Evolutionary conservation across 495 filamentous ascomycete species (phyloP).

Genomic region (Venustampulla echinocandica): DNA sequence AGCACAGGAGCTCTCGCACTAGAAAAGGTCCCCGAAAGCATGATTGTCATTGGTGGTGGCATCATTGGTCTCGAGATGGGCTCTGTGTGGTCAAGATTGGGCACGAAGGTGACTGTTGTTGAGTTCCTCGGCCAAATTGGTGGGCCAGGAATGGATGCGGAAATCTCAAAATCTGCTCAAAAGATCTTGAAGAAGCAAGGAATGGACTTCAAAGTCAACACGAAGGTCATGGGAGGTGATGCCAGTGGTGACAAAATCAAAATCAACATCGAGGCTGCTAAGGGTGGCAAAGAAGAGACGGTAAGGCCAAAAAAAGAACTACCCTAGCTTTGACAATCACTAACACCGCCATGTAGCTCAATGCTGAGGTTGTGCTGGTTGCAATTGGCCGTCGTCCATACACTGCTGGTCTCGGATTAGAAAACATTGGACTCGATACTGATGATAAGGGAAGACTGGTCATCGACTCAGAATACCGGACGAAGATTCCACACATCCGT

Average conservation of each 20-base stretch:
- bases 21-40: conserved; percentile 86
- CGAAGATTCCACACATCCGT: conserved; percentile 92
- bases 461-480: conserved; percentile 97
- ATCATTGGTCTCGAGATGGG: conserved; percentile 99
- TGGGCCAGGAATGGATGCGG: conserved; percentile 93
- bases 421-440: conserved; percentile 89
- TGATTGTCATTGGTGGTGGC: conserved; percentile 96
- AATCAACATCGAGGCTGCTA: conserved; percentile 81
- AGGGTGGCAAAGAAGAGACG: conserved; percentile 90
- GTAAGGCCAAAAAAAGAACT: conserved; percentile 38
- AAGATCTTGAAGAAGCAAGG: conserved; percentile 95
- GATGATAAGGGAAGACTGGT: conserved; percentile 90
- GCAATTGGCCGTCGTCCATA: conserved; percentile 95
- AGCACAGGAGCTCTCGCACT: conserved; percentile 91
- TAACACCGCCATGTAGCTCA: conserved; percentile 48
- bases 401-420: conserved; percentile 80
- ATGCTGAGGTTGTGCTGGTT: conserved; percentile 93
- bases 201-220: conserved; percentile 95
- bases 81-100: conserved; percentile 92
- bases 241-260: conserved; percentile 64
- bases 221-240: conserved; percentile 86
- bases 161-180: conserved; percentile 85
- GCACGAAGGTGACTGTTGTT: conserved; percentile 90
- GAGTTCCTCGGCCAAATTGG: conserved; percentile 96
- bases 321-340: conserved; percentile 4